Evolutionary conservation across 148 eudicot species (phyloP).

Genomic region (Vaccinium macrocarpon): DNA sequence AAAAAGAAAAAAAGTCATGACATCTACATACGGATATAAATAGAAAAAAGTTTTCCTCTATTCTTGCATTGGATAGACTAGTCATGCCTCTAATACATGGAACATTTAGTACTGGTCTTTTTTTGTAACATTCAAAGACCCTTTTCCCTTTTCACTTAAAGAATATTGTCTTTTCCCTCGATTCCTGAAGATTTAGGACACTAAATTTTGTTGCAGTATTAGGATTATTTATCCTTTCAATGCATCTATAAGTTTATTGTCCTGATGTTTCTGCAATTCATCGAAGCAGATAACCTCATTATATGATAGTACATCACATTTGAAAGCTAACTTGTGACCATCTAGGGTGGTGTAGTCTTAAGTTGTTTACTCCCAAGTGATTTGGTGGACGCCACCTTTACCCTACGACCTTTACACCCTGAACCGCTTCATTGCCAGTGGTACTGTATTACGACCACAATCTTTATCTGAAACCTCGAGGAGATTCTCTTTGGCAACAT

Average conservation of each 20-base stretch:
- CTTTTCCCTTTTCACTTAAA: background rate
- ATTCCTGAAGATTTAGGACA: background rate
- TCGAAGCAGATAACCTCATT: background rate
- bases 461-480: too few relatives aligned
- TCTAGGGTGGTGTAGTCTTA: background rate
- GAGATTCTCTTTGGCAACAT: too few relatives aligned
- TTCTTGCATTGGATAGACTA: background rate
- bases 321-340: background rate
- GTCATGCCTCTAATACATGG: background rate
- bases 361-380: background rate
- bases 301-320: background rate
- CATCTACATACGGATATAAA: background rate
- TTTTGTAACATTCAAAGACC: background rate
- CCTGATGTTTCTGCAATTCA: conserved; percentile 6
- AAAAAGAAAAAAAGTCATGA: background rate
- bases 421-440: too few relatives aligned
- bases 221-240: background rate
- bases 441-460: too few relatives aligned
- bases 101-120: background rate
- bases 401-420: too few relatives aligned
- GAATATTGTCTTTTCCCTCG: conserved; percentile 5
- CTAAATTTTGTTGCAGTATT: background rate
- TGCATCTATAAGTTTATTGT: background rate
- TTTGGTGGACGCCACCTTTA: background rate
- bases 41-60: background rate